Conservation (phyloP, 2,329 filamentous ascomycete species). For the Ophiocordyceps camponoti-saundersi region DNA sequence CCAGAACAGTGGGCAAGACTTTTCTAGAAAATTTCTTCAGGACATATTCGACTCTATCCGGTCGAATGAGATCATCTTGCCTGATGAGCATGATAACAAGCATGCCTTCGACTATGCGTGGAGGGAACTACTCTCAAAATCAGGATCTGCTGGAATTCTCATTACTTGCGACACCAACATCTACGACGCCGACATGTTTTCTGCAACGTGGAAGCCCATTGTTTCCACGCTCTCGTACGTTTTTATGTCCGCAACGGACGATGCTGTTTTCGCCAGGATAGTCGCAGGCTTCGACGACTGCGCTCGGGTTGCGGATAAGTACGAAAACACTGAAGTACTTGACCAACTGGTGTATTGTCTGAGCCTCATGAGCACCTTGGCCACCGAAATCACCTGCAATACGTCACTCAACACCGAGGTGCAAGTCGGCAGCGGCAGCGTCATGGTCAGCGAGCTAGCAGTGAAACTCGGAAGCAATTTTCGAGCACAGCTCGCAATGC, state of each 20-base stretch:
- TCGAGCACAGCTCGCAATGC: slow-evolving; percentile 79
- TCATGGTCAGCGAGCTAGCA: slow-evolving; percentile 97
- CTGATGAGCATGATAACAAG: slow-evolving; percentile 92
- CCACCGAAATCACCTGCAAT: slow-evolving; percentile 58
- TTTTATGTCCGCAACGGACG: slow-evolving; percentile 96
- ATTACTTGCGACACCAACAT: slow-evolving; percentile 78
- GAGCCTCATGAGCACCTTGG: slow-evolving; percentile 77
- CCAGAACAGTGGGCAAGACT: slow-evolving; percentile 74
- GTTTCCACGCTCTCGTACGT: slow-evolving; percentile 92
- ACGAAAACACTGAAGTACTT: slow-evolving; percentile 67
- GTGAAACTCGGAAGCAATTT: slow-evolving; percentile 91
- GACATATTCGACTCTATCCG: slow-evolving; percentile 85
- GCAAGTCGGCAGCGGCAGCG: slow-evolving; percentile 74
- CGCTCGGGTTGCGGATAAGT: slow-evolving; percentile 76
- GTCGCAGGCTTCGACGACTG: slow-evolving; percentile 94
- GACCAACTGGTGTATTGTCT: slow-evolving; percentile 88
- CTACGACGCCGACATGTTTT: slow-evolving; percentile 96
- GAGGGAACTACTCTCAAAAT: slow-evolving; percentile 84
- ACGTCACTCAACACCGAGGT: slow-evolving; percentile 90
- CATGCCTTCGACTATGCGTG: slow-evolving; percentile 95
- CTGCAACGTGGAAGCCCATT: slow-evolving; percentile 87
- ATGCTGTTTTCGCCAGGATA: slow-evolving; percentile 83
- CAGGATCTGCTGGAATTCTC: slow-evolving; percentile 56
- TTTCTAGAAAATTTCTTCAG: slow-evolving; percentile 66
- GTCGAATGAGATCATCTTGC: slow-evolving; percentile 85